Evolutionary conservation across 495 filamentous ascomycete genomes (phyloP), one percentile per base, ranked within the genome.

Genomic region (Niebla homalea): DNA sequence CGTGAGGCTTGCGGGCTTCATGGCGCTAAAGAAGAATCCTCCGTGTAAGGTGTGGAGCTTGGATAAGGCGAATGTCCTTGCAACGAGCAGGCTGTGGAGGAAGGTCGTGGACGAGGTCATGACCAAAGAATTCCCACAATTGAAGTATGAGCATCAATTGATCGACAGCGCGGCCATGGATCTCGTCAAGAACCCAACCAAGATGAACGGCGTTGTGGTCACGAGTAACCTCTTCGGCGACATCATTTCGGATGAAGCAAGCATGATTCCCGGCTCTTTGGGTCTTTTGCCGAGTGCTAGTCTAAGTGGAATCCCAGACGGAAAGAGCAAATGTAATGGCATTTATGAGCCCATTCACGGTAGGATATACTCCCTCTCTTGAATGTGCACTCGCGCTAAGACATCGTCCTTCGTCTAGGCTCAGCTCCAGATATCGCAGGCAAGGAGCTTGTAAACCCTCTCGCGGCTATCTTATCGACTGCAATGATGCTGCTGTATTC

Each of bases 261-360:
- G 84, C 63, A 92, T 95, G 25, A 97, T 98, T 44, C 88, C 90
- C 7, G 92, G 92, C 2, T 87, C 81, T 50, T 77, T 98, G 60
- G 92, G 92, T 4, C 66, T 98, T 57, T 70, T 94, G 62, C 92
- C 92, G 10, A 89, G 84, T 66, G 92, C 92, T 6, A 89, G 83
- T 65, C 69, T 98, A 64, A 83, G 79, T 44, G 88, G 84, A 19
- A 79, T 93, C 41, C 92, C 92, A 1, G 89, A 94, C 70, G 80
- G 66, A 20, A 60, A 65, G 57, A 64, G 61, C 20, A 58, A 63
- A 14, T 57, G 60, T 29, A 68, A 70, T 50, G 70, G 92, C 58
- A 95, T 98, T 59, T 98, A 96, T 63, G 92, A 97, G 75, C 93
- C 93, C 29, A 97, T 97, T 57, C 93, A 98, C 65, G 93, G 89